phyloP scores from a whole-genome alignment of 257 asterid species.

The Datura wrightii region DNA sequence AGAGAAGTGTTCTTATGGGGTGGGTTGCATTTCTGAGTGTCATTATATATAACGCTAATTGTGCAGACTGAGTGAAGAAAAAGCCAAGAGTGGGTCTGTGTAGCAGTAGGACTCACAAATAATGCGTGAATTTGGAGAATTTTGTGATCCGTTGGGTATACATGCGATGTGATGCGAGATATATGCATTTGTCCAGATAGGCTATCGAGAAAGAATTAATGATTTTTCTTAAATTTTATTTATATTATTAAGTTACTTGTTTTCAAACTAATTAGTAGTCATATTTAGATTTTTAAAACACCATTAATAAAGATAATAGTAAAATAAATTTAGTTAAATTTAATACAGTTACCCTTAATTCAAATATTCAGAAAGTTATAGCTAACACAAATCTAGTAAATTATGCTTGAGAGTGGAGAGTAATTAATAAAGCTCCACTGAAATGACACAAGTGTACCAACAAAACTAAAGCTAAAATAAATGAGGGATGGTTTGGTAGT shows the following conservation, averaged over 20 bases:
- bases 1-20: background rate
- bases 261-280: background rate
- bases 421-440: background rate
- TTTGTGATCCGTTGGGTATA: background rate
- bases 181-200: constrained; percentile 8
- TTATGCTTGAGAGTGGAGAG: too few relatives aligned
- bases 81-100: background rate
- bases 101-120: background rate
- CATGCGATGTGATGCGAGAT: constrained; percentile 1
- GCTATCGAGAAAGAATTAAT: background rate
- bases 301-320: background rate
- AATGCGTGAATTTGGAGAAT: background rate
- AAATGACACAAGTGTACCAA: background rate
- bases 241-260: background rate
- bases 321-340: background rate
- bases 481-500: too few relatives aligned
- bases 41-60: background rate
- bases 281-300: background rate
- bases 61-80: background rate
- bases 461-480: background rate
- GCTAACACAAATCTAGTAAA: too few relatives aligned
- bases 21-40: background rate
- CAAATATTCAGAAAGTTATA: background rate
- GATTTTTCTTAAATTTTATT: background rate
- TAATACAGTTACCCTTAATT: background rate